Evolutionary conservation across 495 filamentous ascomycete genomes (phyloP), one percentile per base, ranked within the genome.

Genomic region (Aspergillus cristatus): DNA sequence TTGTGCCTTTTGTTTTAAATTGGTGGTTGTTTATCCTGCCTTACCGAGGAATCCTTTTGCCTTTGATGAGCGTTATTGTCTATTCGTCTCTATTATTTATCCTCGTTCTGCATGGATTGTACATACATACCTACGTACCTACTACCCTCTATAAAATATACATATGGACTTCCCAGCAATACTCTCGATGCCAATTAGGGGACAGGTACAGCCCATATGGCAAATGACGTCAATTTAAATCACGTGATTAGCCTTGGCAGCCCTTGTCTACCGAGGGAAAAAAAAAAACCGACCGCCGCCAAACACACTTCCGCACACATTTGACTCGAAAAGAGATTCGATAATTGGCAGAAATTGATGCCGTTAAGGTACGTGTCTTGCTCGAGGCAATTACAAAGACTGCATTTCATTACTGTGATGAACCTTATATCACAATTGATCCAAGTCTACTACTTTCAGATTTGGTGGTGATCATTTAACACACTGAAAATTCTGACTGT

Each of bases 401-500:
- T n/a, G n/a, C n/a, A n/a, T n/a, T n/a, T 31, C 36, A 47, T 53
- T 46, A 26, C 49, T 40, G 60, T 63, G 62, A 65, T 65, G 62
- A 65, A 56, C 48, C 55, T 46, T 53, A 53, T 50, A 48, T 36
- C 57, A 61, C 55, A 55, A 53, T 57, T 54, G 58, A 55, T 60
- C 53, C 43, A 43, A 24, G 4, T 24, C n/a, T n/a, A n/a, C n/a
- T n/a, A n/a, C n/a, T n/a, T n/a, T n/a, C n/a, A n/a, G n/a, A n/a
- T n/a, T n/a, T 46, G 60, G 62, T 54, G 18, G 55, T 63, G 62
- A 65, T 55, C 54, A 54, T 58, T 59, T 46, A 30, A 65, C 63
- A 65, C 62, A 65, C 62, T 65, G 62, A 65, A 65, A 65, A 65
- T 65, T 65, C 62, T 65, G 62, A 65, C 54, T 48, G 15, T 47